These are phyloP conservation scores for Stylosanthes scabra DNA, from an alignment of 331 rosid genomes.

Conservation along the genomic window DNA sequence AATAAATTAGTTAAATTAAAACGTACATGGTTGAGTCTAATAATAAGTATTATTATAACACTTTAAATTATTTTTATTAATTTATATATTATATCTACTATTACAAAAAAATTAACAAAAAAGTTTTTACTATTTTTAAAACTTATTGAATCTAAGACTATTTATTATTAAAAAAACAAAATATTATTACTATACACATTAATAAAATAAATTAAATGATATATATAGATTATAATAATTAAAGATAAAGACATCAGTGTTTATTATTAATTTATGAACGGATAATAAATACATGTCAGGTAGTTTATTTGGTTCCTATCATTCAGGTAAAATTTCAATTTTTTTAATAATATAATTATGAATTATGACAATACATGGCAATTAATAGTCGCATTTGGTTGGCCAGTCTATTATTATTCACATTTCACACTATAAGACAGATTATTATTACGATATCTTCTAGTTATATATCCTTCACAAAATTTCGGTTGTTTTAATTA, in stretches of 20 bases:
- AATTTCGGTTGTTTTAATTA: neutral
- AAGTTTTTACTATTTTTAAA: no score
- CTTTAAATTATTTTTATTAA: neutral
- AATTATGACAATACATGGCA: slow-evolving; percentile 28
- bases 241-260: no score
- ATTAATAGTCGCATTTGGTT: slow-evolving; percentile 31
- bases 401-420: slow-evolving; percentile 18
- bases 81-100: neutral
- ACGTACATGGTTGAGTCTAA: neutral
- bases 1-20: neutral
- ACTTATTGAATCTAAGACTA: no score
- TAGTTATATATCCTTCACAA: slow-evolving; percentile 1
- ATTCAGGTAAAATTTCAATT: slow-evolving; percentile 29
- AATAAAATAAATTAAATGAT: no score
- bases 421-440: neutral
- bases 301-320: slow-evolving; percentile 34
- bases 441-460: slow-evolving; percentile 13
- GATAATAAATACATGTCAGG: neutral
- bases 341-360: no score
- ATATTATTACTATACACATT: no score
- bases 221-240: no score
- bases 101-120: no score
- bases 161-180: no score
- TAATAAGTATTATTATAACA: neutral
- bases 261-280: no score